A percentile compares a stretch with the other conserved stretches of the same genome.
These are phyloP conservation scores for Coniella lustricola DNA, from an alignment of 2,329 filamentous ascomycete species.

Conservation along the genomic window DNA sequence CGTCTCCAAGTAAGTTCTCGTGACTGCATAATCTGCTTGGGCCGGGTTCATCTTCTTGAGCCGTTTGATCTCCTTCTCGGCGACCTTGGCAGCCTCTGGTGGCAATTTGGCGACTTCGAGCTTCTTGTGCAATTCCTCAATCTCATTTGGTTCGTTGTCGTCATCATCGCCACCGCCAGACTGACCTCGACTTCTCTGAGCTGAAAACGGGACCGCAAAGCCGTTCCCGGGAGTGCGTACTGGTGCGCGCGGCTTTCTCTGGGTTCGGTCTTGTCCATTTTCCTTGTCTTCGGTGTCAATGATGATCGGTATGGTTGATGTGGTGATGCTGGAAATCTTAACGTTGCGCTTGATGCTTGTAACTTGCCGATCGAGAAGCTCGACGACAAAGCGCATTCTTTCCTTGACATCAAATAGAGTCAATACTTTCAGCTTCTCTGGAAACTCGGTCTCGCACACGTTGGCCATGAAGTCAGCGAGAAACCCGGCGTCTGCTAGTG, in stretches of 20 bases:
- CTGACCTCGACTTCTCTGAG: constrained; percentile 23
- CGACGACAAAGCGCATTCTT: constrained; percentile 73
- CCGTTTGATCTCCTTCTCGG: constrained; percentile 78
- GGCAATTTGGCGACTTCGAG: constrained; percentile 75
- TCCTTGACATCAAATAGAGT: constrained; percentile 73
- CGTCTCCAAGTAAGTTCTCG: constrained; percentile 88
- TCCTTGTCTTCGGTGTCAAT: constrained; percentile 50
- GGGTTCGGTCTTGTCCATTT: constrained; percentile 36
- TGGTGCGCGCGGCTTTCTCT: constrained; percentile 22
- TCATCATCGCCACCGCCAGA: constrained; percentile 48
- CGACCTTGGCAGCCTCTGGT: constrained; percentile 81
- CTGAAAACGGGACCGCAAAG: constrained; percentile 23
- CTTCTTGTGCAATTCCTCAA: constrained; percentile 86
- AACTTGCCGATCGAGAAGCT: constrained; percentile 76
- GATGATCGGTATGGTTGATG: constrained; percentile 54
- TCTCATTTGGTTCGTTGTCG: constrained; percentile 79
- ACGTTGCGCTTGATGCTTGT: constrained; percentile 79
- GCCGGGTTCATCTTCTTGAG: constrained; percentile 93
- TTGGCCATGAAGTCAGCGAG: constrained; percentile 97
- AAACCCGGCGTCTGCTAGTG: constrained; percentile 71
- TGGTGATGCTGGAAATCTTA: constrained; percentile 72
- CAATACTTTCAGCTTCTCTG: constrained; percentile 84
- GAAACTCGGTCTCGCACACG: constrained; percentile 76
- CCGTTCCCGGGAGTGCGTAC: constrained; percentile 20
- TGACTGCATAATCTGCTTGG: constrained; percentile 93